Evolutionary conservation across 78 protist species (phyloP).

Genomic region (Reticulomyxa filosa): DNA sequence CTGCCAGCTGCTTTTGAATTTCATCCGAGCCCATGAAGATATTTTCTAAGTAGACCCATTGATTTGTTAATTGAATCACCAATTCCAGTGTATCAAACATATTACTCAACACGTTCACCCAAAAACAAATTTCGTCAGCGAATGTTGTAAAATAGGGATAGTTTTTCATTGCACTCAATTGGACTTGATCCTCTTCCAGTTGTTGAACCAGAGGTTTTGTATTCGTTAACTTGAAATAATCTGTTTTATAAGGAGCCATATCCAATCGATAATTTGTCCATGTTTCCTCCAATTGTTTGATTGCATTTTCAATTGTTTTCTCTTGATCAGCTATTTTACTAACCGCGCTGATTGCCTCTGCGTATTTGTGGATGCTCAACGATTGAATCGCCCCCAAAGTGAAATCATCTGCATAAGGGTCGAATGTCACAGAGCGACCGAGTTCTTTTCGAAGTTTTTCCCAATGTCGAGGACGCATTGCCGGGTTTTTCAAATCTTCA

Average conservation of each 20-base stretch:
- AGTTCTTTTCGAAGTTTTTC: slow-evolving; percentile 22
- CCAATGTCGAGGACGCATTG: slow-evolving; percentile 60
- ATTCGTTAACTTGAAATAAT: not conserved
- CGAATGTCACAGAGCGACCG: not conserved
- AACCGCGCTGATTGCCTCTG: slow-evolving; percentile 20
- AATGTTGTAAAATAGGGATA: slow-evolving; percentile 35
- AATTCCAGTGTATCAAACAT: slow-evolving; percentile 45
- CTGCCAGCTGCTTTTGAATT: slow-evolving; percentile 55
- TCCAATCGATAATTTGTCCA: slow-evolving; percentile 20
- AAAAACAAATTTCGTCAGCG: slow-evolving; percentile 28
- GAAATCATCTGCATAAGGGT: slow-evolving; percentile 17
- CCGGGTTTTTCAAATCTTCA: slow-evolving; percentile 26
- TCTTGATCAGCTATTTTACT: slow-evolving; percentile 40
- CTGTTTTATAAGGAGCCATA: not conserved
- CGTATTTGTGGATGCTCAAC: slow-evolving; percentile 33
- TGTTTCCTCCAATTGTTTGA: slow-evolving; percentile 4
- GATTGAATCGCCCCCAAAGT: slow-evolving; percentile 31
- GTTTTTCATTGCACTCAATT: slow-evolving; percentile 38
- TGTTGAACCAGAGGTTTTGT: slow-evolving; percentile 22
- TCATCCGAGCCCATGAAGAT: slow-evolving; percentile 56
- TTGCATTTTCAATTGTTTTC: slow-evolving; percentile 21
- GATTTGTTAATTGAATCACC: slow-evolving; percentile 29
- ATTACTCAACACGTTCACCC: slow-evolving; percentile 40
- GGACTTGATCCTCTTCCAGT: slow-evolving; percentile 38
- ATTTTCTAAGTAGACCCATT: slow-evolving; percentile 57